Percentiles rank a stretch among this genome's conserved stretches.
Evolutionary conservation across 768 basidiomycete species (phyloP).

Genomic region (Rossbeevera mucosa): DNA sequence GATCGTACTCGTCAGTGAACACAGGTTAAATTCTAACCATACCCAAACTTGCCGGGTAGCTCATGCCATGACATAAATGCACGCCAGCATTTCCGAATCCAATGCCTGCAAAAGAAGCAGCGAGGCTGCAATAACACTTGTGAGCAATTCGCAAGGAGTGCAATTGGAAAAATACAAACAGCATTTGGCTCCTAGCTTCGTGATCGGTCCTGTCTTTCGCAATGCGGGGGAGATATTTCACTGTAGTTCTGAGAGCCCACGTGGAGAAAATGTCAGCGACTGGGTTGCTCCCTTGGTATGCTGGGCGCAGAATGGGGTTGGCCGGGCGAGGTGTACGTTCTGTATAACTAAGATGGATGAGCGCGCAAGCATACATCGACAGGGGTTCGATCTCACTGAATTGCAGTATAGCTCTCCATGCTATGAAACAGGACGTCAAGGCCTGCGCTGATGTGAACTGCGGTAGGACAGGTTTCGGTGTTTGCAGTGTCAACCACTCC

Average conservation of each 20-base stretch:
- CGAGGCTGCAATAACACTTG: slow-evolving; percentile 48
- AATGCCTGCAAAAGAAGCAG: slow-evolving; percentile 91
- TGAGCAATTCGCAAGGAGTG: not conserved
- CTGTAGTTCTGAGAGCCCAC: slow-evolving; percentile 88
- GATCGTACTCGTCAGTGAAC: slow-evolving; percentile 2
- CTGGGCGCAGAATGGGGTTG: slow-evolving; percentile 87
- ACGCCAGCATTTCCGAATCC: slow-evolving; percentile 94
- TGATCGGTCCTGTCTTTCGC: slow-evolving; percentile 72
- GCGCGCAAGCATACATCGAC: slow-evolving; percentile 1
- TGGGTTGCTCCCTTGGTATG: slow-evolving; percentile 91
- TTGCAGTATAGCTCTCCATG: slow-evolving; percentile 90
- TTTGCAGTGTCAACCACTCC: slow-evolving; percentile 88
- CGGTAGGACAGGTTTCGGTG: slow-evolving; percentile 87
- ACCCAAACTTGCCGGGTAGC: slow-evolving; percentile 60
- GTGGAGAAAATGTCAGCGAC: slow-evolving; percentile 94
- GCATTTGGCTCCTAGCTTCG: slow-evolving; percentile 88
- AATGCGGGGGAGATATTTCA: slow-evolving; percentile 84
- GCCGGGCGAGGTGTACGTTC: slow-evolving; percentile 85
- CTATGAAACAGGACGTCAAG: slow-evolving; percentile 96
- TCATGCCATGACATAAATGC: slow-evolving; percentile 87
- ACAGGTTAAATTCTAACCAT: not conserved
- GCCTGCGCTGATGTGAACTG: slow-evolving; percentile 91
- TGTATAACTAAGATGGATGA: slow-evolving; percentile 55
- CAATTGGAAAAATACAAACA: slow-evolving; percentile 44
- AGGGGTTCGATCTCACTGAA: slow-evolving; percentile 55